Base-by-base conservation (phyloP, 2,329 filamentous ascomycete species). In the Zymoseptoria pseudotritici region DNA sequence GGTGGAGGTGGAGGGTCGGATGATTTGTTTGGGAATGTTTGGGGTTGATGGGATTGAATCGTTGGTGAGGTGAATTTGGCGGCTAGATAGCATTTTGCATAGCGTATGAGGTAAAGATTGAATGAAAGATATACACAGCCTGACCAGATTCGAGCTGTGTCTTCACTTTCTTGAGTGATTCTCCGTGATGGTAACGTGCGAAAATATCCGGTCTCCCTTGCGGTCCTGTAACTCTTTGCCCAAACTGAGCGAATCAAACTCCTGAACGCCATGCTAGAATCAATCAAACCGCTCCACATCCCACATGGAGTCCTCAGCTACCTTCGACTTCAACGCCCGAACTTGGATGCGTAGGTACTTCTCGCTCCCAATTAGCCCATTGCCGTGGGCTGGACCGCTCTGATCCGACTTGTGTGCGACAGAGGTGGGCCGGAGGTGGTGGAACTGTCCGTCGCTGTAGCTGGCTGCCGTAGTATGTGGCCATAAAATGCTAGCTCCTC, bases 1-100 rank as follows among this genome's bases (percentile, higher is more conserved):
- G 86, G 84, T 58, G 79, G 77, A 29, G 63, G 84, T 58, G 79
- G 77, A 29, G 63, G 58, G 50, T 74, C 76, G 55, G 93, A 97
- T 66, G 93, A 97, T 77, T 74, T 97, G 69, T 97, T 97, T 76
- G 91, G 88, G 31, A 97, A 97, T 75, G 93, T 97, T 55, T 97
- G 93, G 93, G 84, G 91, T 77, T 97, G 78, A 60, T 42, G 22
- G 51, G 57, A 53, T 4, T 24, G 22, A 5, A 5, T 24, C 1
- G 1, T 17, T 3, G 10, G 9, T 1, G 36, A 5, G 36, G 36
- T 46, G 7, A 46, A 46, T n/a, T n/a, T 2, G 36, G 36, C 36
- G 36, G 36, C 36, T n/a, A 6, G 13, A n/a, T 46, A 17, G 36
- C 13, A 46, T 46, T 46, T 29, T 24, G 56, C 56, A 54, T 46